Base-by-base conservation (phyloP, 2,329 filamentous ascomycete species). In the Colletotrichum sp. region DNA sequence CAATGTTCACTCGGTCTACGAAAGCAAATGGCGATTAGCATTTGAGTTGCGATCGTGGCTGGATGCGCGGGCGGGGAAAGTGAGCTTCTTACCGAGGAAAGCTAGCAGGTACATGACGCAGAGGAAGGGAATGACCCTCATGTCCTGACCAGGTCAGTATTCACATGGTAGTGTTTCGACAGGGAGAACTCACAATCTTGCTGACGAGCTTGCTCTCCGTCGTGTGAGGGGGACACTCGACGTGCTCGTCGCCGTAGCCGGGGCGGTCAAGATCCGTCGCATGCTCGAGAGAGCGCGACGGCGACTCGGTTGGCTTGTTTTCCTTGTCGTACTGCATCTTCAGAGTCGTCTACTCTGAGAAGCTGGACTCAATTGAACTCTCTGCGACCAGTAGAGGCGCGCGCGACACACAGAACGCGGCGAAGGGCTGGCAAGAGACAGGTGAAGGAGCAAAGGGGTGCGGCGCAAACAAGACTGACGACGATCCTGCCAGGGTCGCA, bases 1-100 rank as follows among this genome's bases (percentile, higher is more conserved):
- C 93, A 80, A 96, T 95, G 82, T 96, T 96, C 82, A 96, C 94
- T 64, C 94, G 89, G 82, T 93, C 89, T 81, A 81, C 76, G 13
- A 75, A 52, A 18, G 49, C 16, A 13, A 9, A 26, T 24, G 3
- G n/a, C 1, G 1, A 26, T n/a, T 36, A 69, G 67, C 10, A 64
- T 57, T 18, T 5, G 21, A 26, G 4, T 10, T n/a, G 16, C 15
- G 55, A 24, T 16, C 16, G 16, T 44, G 21, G 39, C 57, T 32
- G 26, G 52, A 21, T 8, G 65, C 16, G 13, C 12, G 24, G 3
- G 15, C 8, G 39, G 15, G 18, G 44, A 21, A 49, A 13, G 2
- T 21, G 55, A 30, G 18, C 26, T 24, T 78, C 84, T 75, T 75
- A 87, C 86, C 92, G 66, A 95, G 85, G 80, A 95, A 95, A 49